Conservation (phyloP, 352 stramenopile species). For the Aphanomyces stellatus region DNA sequence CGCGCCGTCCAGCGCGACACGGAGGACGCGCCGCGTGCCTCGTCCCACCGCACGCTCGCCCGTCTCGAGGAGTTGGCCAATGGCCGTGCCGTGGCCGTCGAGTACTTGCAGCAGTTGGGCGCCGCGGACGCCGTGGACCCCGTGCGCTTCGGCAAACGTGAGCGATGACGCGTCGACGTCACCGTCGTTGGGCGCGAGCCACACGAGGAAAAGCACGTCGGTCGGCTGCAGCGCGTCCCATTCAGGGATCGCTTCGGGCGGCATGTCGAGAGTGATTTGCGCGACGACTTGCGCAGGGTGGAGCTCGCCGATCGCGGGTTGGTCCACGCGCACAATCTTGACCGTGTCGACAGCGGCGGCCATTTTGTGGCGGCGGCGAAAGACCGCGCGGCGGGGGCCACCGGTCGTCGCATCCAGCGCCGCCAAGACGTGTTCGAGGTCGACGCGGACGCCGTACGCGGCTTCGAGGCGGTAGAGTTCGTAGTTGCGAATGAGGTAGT, state of each 20-base stretch:
- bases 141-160: conserved; percentile 81
- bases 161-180: conserved; percentile 31
- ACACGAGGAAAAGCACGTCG: conserved; percentile 95
- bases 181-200: conserved; percentile 36
- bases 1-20: conserved; percentile 83
- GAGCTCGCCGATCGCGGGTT: conserved; percentile 85
- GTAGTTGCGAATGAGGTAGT: conserved; percentile 92
- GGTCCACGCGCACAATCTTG: conserved; percentile 76
- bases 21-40: conserved; percentile 80
- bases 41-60: conserved; percentile 29
- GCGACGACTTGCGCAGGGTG: conserved; percentile 74
- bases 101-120: conserved; percentile 72
- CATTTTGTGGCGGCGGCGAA: conserved; percentile 31
- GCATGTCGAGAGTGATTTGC: conserved; percentile 83
- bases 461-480: conserved; percentile 86
- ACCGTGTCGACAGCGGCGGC: conserved; percentile 24
- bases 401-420: conserved; percentile 40
- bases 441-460: conserved; percentile 70
- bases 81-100: conserved; percentile 69
- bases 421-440: conserved; percentile 84
- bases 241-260: conserved; percentile 46
- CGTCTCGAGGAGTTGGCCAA: conserved; percentile 22
- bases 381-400: conserved; percentile 23
- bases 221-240: conserved; percentile 86
- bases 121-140: conserved; percentile 70